Percentiles rank a stretch among this genome's conserved stretches.
Evolutionary conservation across 2,329 filamentous ascomycete species (phyloP).

Genomic region (Claviceps purpurea): DNA sequence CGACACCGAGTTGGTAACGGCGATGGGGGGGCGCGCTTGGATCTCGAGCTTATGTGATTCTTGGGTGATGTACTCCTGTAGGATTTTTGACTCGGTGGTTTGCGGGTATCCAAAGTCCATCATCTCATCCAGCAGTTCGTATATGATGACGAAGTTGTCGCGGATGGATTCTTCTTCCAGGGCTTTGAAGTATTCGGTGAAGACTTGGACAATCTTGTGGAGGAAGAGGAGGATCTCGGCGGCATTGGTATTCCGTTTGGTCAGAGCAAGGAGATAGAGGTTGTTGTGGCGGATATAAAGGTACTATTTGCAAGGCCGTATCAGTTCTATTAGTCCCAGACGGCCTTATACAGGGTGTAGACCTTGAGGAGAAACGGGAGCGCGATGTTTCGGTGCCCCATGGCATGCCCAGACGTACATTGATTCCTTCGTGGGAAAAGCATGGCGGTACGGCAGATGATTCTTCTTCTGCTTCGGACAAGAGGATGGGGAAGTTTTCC

Average conservation of each 20-base stretch:
- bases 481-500: slow-evolving; percentile 90
- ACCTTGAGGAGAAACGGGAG: not conserved
- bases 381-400: not conserved
- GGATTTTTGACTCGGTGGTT: slow-evolving; percentile 94
- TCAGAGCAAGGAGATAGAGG: slow-evolving; percentile 92
- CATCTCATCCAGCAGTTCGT: slow-evolving; percentile 98
- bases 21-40: slow-evolving; percentile 89
- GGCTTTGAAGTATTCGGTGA: slow-evolving; percentile 99
- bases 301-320: slow-evolving; percentile 44
- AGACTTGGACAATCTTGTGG: slow-evolving; percentile 96
- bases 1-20: slow-evolving; percentile 93
- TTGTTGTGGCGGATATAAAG: slow-evolving; percentile 99
- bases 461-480: slow-evolving; percentile 98
- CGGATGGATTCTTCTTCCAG: slow-evolving; percentile 97
- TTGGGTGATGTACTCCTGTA: slow-evolving; percentile 98
- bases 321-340: not conserved
- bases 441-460: slow-evolving; percentile 93
- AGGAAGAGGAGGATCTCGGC: slow-evolving; percentile 97
- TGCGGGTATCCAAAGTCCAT: slow-evolving; percentile 99
- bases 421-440: slow-evolving; percentile 97
- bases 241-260: slow-evolving; percentile 97
- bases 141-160: slow-evolving; percentile 99
- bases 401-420: slow-evolving; percentile 45
- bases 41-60: slow-evolving; percentile 98
- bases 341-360: not conserved